These are phyloP conservation scores for Podila epicladia DNA, from an alignment of 192 early-diverging fungal genomes.

Conservation along the genomic window DNA sequence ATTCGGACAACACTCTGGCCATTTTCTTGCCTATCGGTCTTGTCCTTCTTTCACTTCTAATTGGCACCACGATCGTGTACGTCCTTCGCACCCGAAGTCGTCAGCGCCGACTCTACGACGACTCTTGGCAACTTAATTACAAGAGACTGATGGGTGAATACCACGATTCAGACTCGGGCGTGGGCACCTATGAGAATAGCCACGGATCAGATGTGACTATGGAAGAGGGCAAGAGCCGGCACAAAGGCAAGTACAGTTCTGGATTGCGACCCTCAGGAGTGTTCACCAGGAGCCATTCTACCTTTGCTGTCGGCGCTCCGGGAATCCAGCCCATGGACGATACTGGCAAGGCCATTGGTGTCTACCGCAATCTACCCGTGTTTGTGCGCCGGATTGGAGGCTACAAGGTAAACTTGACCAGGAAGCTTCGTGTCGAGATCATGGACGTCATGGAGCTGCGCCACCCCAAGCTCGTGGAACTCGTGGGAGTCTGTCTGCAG, in stretches of 20 bases:
- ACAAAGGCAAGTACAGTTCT: background rate
- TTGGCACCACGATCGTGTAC: background rate
- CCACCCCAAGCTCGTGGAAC: slow-evolving; percentile 53
- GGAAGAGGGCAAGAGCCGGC: background rate
- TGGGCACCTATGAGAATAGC: slow-evolving; percentile 17
- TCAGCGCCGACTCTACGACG: slow-evolving; percentile 27
- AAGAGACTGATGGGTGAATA: slow-evolving; percentile 43
- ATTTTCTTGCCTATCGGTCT: slow-evolving; percentile 32
- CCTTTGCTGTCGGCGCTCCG: slow-evolving; percentile 30
- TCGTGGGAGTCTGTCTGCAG: slow-evolving; percentile 52
- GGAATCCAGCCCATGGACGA: slow-evolving; percentile 47
- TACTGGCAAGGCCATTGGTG: slow-evolving; percentile 36
- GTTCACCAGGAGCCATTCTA: slow-evolving; percentile 42
- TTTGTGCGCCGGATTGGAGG: slow-evolving; percentile 49
- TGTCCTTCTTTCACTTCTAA: background rate
- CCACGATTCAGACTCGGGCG: slow-evolving; percentile 15
- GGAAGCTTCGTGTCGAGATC: slow-evolving; percentile 30
- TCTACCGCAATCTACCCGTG: slow-evolving; percentile 45
- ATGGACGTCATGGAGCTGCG: slow-evolving; percentile 54
- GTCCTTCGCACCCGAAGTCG: slow-evolving; percentile 21
- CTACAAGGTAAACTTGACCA: slow-evolving; percentile 34
- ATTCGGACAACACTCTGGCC: slow-evolving; percentile 11
- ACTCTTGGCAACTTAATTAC: slow-evolving; percentile 49
- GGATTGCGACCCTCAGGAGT: slow-evolving; percentile 15
- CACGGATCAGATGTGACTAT: background rate